Conservation (phyloP, 2,329 filamentous ascomycete genomes). For the Talaromyces sp. region DNA sequence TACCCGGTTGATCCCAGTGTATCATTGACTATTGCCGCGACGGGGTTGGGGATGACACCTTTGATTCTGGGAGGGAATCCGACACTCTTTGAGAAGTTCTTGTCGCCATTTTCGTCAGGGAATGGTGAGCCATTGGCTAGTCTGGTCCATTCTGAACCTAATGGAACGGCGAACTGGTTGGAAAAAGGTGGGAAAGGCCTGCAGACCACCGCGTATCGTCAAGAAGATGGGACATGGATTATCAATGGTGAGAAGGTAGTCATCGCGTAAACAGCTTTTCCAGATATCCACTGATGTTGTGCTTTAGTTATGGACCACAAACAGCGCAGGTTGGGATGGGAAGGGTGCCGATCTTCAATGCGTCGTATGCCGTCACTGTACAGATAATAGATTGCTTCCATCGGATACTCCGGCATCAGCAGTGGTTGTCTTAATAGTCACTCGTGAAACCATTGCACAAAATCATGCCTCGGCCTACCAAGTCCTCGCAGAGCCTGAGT, state of each 20-base stretch:
- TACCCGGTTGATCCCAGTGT: conserved; percentile 52
- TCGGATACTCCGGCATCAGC: background rate
- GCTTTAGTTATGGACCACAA: conserved; percentile 53
- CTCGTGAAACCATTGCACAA: conserved; percentile 43
- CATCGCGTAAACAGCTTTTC: background rate
- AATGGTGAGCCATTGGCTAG: conserved; percentile 50
- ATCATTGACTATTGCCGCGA: conserved; percentile 51
- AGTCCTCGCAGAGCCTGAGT: conserved; percentile 47
- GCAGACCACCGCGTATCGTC: conserved; percentile 45
- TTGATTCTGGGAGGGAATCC: conserved; percentile 46
- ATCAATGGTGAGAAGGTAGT: conserved; percentile 8
- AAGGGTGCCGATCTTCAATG: conserved; percentile 52
- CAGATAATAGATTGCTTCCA: conserved; percentile 45
- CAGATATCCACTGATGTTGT: background rate
- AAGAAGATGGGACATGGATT: conserved; percentile 36
- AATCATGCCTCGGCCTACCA: conserved; percentile 45
- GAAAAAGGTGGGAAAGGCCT: conserved; percentile 50
- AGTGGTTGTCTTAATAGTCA: background rate
- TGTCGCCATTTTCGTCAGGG: conserved; percentile 48
- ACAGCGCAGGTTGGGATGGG: conserved; percentile 53
- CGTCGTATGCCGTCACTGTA: conserved; percentile 48
- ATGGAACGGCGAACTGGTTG: conserved; percentile 52
- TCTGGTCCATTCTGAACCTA: conserved; percentile 53
- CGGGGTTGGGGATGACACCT: conserved; percentile 52
- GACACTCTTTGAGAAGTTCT: conserved; percentile 39